Evolutionary conservation across 805 yeast genomes (phyloP), one percentile per base, ranked within the genome.

Genomic region (Candida silvatica): DNA sequence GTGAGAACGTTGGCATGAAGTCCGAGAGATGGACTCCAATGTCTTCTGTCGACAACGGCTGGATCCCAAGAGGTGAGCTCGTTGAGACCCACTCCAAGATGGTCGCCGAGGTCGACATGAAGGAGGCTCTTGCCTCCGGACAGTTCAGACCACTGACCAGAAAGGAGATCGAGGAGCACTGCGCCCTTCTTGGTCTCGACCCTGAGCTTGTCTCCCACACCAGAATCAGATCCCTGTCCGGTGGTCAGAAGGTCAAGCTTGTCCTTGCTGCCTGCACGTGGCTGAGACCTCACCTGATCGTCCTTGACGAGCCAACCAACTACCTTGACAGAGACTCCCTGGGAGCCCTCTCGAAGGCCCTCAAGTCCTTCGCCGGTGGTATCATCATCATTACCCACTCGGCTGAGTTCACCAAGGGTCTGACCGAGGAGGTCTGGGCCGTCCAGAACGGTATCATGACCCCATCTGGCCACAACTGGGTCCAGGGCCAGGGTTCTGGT

Each of bases 401-500:
- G 69, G 96, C 97, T 63, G 99, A 92, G 79, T 92, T 92, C 86
- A 92, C 98, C 70, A 86, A 90, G 80, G 86, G 88, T 67, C 72
- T 92, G 69, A 92, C 98, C 66, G 97, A 92, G 74, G 99, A 92
- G 80, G 97, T 92, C 61, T 92, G 99, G 99, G 96, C 98, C 62
- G 98, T 92, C 52, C 62, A 84, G 51, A 88, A 90, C 74, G 99
- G 99, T 83, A 69, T 55, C 55, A 92, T 92, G 99, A 84, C 95
- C 62, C 98, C 98, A 69, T 92, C 99, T 55, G 99, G 99, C 68
- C 98, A 92, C 77, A 94, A 92, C 83, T 92, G 99, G 99, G 99
- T 92, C 58, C 78, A 84, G 59, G 99, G 99, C 71, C 99, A 92
- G 78, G 99, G 99, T 76, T 57, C 96, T 64, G 99, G 99, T 76